Conservation (phyloP, 495 filamentous ascomycete species). For the Penicillium coprophilum region DNA sequence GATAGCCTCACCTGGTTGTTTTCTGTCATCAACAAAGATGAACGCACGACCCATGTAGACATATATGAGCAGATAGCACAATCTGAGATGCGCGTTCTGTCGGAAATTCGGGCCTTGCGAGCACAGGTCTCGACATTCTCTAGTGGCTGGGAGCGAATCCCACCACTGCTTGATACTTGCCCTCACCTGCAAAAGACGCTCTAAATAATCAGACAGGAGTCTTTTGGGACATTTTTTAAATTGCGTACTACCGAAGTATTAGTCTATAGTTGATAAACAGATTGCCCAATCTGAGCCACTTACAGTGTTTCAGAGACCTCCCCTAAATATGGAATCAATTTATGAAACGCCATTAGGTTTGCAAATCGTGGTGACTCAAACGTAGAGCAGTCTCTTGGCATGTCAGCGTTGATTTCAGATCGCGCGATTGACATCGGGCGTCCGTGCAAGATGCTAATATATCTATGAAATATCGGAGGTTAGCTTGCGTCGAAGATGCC, state of each 20-base stretch:
- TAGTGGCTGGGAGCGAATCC: constrained; percentile 37
- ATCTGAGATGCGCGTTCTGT: constrained; percentile 42
- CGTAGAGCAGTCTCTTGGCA: constrained; percentile 36
- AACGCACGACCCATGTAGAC: constrained; percentile 50
- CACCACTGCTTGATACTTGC: constrained; percentile 45
- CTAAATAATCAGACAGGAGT: constrained; percentile 38
- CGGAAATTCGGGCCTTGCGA: constrained; percentile 38
- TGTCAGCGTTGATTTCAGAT: constrained; percentile 44
- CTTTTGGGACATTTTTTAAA: constrained; percentile 39
- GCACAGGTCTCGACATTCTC: constrained; percentile 34
- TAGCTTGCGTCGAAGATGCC: neutral
- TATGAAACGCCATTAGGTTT: constrained; percentile 45
- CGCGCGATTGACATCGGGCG: constrained; percentile 40
- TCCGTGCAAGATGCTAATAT: constrained; percentile 45
- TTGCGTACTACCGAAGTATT: constrained; percentile 15
- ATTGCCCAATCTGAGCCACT: constrained; percentile 2
- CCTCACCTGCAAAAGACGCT: constrained; percentile 36
- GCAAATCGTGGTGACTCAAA: constrained; percentile 37
- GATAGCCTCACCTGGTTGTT: constrained; percentile 14
- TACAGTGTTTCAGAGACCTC: constrained; percentile 46
- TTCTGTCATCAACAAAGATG: constrained; percentile 37
- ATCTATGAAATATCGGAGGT: constrained; percentile 17
- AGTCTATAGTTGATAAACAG: neutral
- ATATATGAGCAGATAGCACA: constrained; percentile 45
- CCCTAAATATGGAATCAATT: constrained; percentile 40